A percentile compares a stretch with the other conserved stretches of the same genome.
phyloP scores from a whole-genome alignment of 345 rosid species.

The Eucalyptus pumila region DNA sequence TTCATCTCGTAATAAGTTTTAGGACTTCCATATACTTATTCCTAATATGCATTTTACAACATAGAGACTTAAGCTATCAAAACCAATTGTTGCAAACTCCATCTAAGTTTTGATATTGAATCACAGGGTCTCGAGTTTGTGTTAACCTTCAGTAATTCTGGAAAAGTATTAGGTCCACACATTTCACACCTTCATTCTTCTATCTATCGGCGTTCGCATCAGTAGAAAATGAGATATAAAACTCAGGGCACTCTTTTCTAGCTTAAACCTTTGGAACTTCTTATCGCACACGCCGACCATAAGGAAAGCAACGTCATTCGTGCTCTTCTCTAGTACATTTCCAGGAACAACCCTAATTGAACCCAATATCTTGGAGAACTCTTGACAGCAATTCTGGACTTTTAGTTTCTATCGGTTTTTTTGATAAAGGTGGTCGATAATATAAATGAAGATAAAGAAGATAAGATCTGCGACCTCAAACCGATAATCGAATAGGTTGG shows the following conservation, averaged over 20 bases:
- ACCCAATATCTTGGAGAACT: not conserved
- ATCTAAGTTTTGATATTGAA: not conserved
- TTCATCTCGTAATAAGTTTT: fast-evolving
- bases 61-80: not conserved
- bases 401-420: too few relatives aligned
- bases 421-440: not conserved
- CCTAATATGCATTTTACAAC: not conserved
- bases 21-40: too few relatives aligned
- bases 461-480: not conserved
- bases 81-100: not conserved
- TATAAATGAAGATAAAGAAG: not conserved
- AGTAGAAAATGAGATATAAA: not conserved
- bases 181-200: not conserved
- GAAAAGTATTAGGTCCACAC: not conserved
- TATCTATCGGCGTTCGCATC: not conserved
- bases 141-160: not conserved
- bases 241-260: not conserved
- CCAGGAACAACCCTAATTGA: not conserved
- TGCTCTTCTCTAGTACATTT: not conserved
- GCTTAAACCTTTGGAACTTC: not conserved
- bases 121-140: not conserved
- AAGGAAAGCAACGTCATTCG: not conserved
- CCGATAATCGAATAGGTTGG: not conserved
- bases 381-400: not conserved
- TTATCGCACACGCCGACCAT: not conserved